These are phyloP conservation scores for Drechslerella dactyloides DNA, from an alignment of 2,329 filamentous ascomycete genomes.

Conservation along the genomic window DNA sequence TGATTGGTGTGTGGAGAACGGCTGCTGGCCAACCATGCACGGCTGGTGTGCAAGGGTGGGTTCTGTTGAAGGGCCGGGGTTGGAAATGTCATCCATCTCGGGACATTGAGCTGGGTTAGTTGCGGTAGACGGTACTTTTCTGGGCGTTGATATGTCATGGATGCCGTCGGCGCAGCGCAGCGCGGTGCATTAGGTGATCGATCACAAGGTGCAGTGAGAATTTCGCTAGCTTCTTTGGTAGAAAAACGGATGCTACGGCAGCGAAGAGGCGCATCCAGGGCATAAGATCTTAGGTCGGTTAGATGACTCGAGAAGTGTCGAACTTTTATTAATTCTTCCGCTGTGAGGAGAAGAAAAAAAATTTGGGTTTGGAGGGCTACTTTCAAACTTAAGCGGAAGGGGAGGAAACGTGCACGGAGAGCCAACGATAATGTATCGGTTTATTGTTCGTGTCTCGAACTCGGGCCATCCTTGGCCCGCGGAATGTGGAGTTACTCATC, in stretches of 20 bases:
- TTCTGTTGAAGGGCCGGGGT: conserved; percentile 29
- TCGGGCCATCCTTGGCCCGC: conserved; percentile 41
- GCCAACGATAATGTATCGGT: not conserved
- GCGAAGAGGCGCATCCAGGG: conserved; percentile 9
- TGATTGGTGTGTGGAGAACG: not conserved
- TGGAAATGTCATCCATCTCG: conserved; percentile 48
- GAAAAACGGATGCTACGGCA: conserved; percentile 23
- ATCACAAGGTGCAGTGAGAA: conserved; percentile 44
- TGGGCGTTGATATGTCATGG: conserved; percentile 6
- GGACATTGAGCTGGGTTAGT: conserved; percentile 47
- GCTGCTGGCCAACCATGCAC: conserved; percentile 1
- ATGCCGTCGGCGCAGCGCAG: not conserved
- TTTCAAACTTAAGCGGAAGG: too few relatives aligned
- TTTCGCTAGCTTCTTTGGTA: not conserved
- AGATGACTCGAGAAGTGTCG: conserved; percentile 17
- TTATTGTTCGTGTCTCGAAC: conserved; percentile 13
- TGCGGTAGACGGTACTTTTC: conserved; percentile 45
- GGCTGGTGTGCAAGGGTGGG: not conserved
- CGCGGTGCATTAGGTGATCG: conserved; percentile 9
- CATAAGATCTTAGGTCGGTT: not conserved
- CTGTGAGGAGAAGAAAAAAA: not conserved
- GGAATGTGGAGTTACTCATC: conserved; percentile 50
- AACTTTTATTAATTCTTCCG: not conserved
- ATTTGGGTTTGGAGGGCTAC: conserved; percentile 20
- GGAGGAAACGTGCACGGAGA: not conserved